Evolutionary conservation across 2,329 filamentous ascomycete species (phyloP).

Genomic region (Xylariaceae sp.): DNA sequence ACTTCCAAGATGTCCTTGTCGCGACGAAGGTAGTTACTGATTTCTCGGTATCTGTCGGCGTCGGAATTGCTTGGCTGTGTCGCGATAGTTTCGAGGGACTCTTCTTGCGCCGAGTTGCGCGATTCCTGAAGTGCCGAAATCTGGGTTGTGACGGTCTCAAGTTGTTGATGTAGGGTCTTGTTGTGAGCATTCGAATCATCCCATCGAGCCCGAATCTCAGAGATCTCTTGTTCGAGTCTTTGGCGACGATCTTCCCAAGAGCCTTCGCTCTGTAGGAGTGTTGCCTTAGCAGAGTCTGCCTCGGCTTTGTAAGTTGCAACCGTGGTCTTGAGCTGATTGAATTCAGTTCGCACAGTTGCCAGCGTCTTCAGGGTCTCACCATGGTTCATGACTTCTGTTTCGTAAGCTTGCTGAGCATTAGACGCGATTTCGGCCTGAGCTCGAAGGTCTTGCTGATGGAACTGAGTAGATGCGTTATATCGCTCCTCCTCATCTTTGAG

Average conservation of each 20-base stretch:
- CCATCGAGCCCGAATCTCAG: slow-evolving; percentile 72
- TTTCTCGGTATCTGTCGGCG: slow-evolving; percentile 74
- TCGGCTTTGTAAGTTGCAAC: slow-evolving; percentile 73
- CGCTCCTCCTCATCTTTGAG: slow-evolving; percentile 82
- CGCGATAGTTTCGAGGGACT: slow-evolving; percentile 52
- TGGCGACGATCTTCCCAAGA: slow-evolving; percentile 84
- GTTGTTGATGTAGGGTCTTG: slow-evolving; percentile 81
- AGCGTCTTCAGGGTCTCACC: slow-evolving; percentile 88
- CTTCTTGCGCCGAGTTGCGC: slow-evolving; percentile 47
- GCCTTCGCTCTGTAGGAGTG: slow-evolving; percentile 74
- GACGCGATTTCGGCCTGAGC: slow-evolving; percentile 91
- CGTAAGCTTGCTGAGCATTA: slow-evolving; percentile 92
- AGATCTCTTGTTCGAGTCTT: slow-evolving; percentile 78
- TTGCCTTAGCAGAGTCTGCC: slow-evolving; percentile 79
- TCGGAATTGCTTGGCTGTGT: slow-evolving; percentile 55
- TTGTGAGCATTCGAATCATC: slow-evolving; percentile 89
- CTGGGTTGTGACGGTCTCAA: slow-evolving; percentile 79
- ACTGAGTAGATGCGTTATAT: slow-evolving; percentile 74
- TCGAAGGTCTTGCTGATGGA: slow-evolving; percentile 87
- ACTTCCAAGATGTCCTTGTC: slow-evolving; percentile 98
- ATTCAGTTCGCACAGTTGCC: slow-evolving; percentile 73
- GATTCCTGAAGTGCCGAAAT: slow-evolving; percentile 77
- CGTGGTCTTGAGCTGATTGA: slow-evolving; percentile 79
- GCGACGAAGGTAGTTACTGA: slow-evolving; percentile 85
- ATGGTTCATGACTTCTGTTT: slow-evolving; percentile 90